Evolutionary conservation across 1,139 yeast genomes (phyloP), one percentile per base, ranked within the genome.

Genomic region (Geotrichum restrictum): DNA sequence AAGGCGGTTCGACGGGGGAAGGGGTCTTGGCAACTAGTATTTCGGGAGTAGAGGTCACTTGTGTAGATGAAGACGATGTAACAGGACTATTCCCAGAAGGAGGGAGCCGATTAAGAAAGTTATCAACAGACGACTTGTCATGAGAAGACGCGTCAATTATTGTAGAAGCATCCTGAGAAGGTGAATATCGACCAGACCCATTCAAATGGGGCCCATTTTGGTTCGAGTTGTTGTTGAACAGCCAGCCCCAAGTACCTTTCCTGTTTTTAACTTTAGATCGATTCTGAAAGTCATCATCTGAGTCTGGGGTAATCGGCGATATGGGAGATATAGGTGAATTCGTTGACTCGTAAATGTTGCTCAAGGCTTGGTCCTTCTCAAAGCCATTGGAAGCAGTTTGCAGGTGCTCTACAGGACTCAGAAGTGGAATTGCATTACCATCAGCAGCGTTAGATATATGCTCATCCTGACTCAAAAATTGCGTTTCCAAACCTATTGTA

Each of bases 171-270:
- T 32, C 39, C 3, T 32, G 29, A 32, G 39, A 11, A 33, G 47
- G 44, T n/a, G 44, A 40, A 3, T 44, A 31, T 3, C 39, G 31
- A 10, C 29, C 44, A 21, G 32, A 10, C 6, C 24, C 21, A 21
- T 24, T 3, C 18, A 24, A 11, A n/a, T 41, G 16, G 6, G 39
- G 24, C n/a, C 44, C 44, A 31, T 29, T 41, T n/a, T 10, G n/a
- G 6, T 33, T 33, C 27, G 36, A 27, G 34, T 43, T 43, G 14
- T 45, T 34, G 19, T 51, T 57, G 41, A 61, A 60, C n/a, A 61
- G 54, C 63, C 64, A 60, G 11, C 62, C 55, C 63, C 63, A 61
- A 2, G 60, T 59, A n/a, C 57, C 57, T 34, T 60, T 61, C n/a
- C 57, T 49, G 6, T 53, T 32, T 42, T 56, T 51, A 27, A 11